Percentiles rank a stretch among this genome's conserved stretches.
These are phyloP conservation scores for Sporothrix brunneoviolacea DNA, from an alignment of 2,329 filamentous ascomycete genomes.

Conservation along the genomic window DNA sequence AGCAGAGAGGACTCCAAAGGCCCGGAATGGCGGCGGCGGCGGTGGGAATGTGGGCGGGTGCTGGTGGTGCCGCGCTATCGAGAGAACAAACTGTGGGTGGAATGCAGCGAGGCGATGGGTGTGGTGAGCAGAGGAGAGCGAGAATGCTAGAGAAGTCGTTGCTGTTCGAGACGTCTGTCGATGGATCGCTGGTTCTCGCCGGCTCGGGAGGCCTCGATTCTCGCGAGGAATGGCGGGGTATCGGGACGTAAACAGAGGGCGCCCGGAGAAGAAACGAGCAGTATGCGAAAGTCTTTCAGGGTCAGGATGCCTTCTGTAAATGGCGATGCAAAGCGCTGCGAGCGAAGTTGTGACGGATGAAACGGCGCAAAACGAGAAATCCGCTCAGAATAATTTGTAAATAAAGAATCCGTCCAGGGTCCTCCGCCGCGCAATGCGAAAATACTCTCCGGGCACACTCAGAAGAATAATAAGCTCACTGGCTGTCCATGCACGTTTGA, in stretches of 20 bases:
- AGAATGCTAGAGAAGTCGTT: background rate
- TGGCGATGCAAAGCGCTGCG: too few relatives aligned
- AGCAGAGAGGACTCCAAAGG: background rate
- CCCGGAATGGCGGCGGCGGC: background rate
- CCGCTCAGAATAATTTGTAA: too few relatives aligned
- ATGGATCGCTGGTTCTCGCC: too few relatives aligned
- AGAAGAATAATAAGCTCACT: background rate
- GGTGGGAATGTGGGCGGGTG: background rate
- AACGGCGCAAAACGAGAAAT: too few relatives aligned
- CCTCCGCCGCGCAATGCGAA: too few relatives aligned
- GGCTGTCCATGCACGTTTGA: constrained; percentile 8
- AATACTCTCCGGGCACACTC: background rate
- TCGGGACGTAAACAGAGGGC: background rate
- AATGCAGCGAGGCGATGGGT: background rate
- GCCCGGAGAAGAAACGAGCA: too few relatives aligned
- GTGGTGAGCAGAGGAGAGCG: background rate
- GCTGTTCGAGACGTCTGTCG: background rate
- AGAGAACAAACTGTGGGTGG: background rate
- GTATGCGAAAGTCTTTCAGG: too few relatives aligned
- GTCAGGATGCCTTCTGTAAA: too few relatives aligned
- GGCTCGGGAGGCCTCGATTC: background rate
- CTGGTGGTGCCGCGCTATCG: background rate
- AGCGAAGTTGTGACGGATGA: too few relatives aligned
- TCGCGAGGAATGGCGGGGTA: background rate
- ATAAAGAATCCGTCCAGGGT: too few relatives aligned